A percentile compares a stretch with the other conserved stretches of the same genome.
phyloP scores from a whole-genome alignment of 305 asterid species.

The Withania somnifera region DNA sequence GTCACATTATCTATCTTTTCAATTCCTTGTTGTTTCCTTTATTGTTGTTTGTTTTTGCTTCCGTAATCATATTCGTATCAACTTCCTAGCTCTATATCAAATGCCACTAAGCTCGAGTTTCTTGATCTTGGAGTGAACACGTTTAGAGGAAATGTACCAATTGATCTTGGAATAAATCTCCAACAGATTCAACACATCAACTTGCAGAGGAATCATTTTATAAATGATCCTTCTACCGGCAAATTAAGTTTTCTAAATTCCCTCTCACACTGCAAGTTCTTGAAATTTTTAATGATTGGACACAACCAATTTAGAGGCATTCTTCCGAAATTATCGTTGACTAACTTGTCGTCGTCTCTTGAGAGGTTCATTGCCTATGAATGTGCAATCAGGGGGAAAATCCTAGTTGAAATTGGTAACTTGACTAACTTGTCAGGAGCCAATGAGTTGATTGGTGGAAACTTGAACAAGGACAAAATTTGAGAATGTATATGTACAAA shows the following conservation, averaged over 20 bases:
- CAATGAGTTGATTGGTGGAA: background rate
- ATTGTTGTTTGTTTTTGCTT: no score
- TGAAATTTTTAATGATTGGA: background rate
- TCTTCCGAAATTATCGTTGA: background rate
- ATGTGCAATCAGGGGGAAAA: background rate
- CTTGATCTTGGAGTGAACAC: background rate
- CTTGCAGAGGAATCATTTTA: background rate
- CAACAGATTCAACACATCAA: background rate
- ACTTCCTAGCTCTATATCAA: constrained; percentile 6
- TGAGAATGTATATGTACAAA: no score
- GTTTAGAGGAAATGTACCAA: background rate
- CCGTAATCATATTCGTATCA: no score
- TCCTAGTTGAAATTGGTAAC: constrained; percentile 1
- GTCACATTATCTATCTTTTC: no score
- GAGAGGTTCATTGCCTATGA: background rate
- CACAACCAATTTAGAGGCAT: background rate
- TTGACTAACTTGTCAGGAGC: background rate
- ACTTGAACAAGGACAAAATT: no score
- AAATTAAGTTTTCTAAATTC: background rate
- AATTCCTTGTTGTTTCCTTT: no score
- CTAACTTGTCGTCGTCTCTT: background rate
- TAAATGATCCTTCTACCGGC: background rate
- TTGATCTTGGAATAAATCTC: background rate
- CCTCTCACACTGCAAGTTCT: background rate
- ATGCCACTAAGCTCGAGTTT: background rate